A percentile compares a stretch with the other conserved stretches of the same genome.
phyloP scores from a whole-genome alignment of 2,329 filamentous ascomycete genomes.

The Ophiocordyceps camponoti-leonardi region DNA sequence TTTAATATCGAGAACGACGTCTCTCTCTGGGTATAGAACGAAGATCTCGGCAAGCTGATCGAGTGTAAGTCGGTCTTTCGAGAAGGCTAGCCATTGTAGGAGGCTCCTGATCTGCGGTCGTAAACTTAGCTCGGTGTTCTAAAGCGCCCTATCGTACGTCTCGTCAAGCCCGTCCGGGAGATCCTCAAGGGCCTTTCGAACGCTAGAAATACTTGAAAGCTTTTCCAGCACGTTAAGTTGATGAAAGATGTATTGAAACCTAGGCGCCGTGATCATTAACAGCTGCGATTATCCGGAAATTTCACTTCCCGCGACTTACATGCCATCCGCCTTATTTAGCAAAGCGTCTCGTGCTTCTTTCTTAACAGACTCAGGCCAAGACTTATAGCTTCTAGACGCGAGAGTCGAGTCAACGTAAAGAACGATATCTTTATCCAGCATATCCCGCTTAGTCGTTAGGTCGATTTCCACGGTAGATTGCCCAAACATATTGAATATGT shows the following conservation, averaged over 20 bases:
- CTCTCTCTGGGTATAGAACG: no score
- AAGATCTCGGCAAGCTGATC: no score
- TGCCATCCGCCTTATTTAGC: not conserved
- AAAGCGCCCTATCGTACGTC: conserved; percentile 2
- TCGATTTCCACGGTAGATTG: not conserved
- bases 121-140: not conserved
- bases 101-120: not conserved
- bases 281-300: no score
- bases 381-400: not conserved
- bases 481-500: not conserved
- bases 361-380: not conserved
- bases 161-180: conserved; percentile 2
- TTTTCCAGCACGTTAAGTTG: not conserved
- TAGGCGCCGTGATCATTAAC: not conserved
- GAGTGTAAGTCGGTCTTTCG: no score
- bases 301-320: not conserved
- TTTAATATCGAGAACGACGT: no score
- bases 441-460: not conserved
- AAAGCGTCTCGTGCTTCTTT: not conserved
- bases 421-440: not conserved
- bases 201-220: not conserved
- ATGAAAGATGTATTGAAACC: not conserved
- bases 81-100: conserved; percentile 3
- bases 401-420: not conserved
- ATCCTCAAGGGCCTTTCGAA: not conserved